Percentiles rank a stretch among this genome's conserved stretches.
Conservation (phyloP, 495 filamentous ascomycete species). For the Penicillium cataractarum region DNA sequence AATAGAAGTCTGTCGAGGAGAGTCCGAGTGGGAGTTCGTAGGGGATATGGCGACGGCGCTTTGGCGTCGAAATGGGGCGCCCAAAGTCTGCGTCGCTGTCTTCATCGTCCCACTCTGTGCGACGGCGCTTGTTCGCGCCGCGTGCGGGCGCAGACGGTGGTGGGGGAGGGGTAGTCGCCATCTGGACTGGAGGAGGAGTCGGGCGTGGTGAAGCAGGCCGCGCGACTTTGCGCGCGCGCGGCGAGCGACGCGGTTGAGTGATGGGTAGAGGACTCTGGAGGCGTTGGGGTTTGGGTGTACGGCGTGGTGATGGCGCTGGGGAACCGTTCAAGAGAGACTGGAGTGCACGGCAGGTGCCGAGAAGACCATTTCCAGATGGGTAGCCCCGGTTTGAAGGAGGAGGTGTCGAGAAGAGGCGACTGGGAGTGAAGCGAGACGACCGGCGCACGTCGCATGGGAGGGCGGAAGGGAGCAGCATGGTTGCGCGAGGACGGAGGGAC, state of each 20-base stretch:
- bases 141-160: constrained; percentile 45
- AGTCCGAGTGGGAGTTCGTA: constrained; percentile 70
- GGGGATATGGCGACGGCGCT: constrained; percentile 66
- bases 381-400: constrained; percentile 57
- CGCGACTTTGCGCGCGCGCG: constrained; percentile 45
- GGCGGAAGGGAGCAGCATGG: constrained; percentile 74
- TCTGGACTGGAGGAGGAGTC: constrained; percentile 31
- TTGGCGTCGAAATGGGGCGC: constrained; percentile 63
- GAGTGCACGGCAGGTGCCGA: constrained; percentile 70
- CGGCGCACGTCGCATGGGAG: constrained; percentile 68
- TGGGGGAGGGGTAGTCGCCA: constrained; percentile 37
- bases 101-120: constrained; percentile 56
- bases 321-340: constrained; percentile 64
- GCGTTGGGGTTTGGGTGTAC: constrained; percentile 42
- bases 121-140: constrained; percentile 65
- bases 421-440: constrained; percentile 57
- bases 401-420: constrained; percentile 65
- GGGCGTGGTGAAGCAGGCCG: constrained; percentile 41
- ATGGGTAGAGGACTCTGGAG: constrained; percentile 55
- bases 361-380: constrained; percentile 60
- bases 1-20: constrained; percentile 65
- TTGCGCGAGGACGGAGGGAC: constrained; percentile 17
- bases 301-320: constrained; percentile 41
- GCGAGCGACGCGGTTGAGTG: constrained; percentile 53
- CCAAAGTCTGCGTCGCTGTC: constrained; percentile 47